These are phyloP conservation scores for Salix purpurea DNA, from an alignment of 345 rosid genomes.

Conservation along the genomic window DNA sequence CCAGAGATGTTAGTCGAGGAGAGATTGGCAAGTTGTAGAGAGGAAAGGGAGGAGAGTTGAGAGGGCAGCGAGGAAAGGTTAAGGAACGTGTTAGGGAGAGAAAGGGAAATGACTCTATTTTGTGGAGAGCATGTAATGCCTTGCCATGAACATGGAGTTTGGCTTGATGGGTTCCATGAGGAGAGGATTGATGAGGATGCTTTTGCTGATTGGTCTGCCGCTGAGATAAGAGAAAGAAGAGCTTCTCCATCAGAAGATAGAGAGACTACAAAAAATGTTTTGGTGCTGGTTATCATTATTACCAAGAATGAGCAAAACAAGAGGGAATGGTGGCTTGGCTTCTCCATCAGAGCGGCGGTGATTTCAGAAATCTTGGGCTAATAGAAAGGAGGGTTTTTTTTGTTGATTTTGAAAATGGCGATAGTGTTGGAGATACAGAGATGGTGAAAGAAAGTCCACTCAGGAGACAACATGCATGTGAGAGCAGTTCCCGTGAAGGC, in stretches of 20 bases:
- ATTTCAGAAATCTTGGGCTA: conserved; percentile 4
- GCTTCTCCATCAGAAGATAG: conserved; percentile 81
- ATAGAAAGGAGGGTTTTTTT: background rate
- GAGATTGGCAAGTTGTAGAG: conserved; percentile 81
- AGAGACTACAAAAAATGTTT: conserved; percentile 29
- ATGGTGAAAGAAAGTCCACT: conserved; percentile 17
- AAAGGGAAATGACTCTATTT: conserved; percentile 72
- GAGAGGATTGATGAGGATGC: conserved; percentile 52
- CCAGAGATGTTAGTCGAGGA: conserved; percentile 90
- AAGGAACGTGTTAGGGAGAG: conserved; percentile 76
- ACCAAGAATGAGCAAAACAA: conserved; percentile 31
- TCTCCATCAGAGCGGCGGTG: conserved; percentile 36
- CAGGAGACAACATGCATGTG: conserved; percentile 34
- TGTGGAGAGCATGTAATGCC: conserved; percentile 86
- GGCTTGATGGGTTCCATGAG: conserved; percentile 74
- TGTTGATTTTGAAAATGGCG: conserved; percentile 5
- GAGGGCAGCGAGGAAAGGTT: conserved; percentile 72
- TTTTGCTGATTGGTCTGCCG: conserved; percentile 41
- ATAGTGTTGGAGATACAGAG: background rate
- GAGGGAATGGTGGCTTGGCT: conserved; percentile 13
- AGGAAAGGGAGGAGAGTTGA: conserved; percentile 70
- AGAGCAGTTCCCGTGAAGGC: conserved; percentile 4
- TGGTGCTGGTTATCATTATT: conserved; percentile 29
- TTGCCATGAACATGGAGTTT: conserved; percentile 87
- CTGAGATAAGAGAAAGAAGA: conserved; percentile 57